Evolutionary conservation across 2,329 filamentous ascomycete genomes (phyloP), one percentile per base, ranked within the genome.

Genomic region (Ophiosphaerella herpotricha): DNA sequence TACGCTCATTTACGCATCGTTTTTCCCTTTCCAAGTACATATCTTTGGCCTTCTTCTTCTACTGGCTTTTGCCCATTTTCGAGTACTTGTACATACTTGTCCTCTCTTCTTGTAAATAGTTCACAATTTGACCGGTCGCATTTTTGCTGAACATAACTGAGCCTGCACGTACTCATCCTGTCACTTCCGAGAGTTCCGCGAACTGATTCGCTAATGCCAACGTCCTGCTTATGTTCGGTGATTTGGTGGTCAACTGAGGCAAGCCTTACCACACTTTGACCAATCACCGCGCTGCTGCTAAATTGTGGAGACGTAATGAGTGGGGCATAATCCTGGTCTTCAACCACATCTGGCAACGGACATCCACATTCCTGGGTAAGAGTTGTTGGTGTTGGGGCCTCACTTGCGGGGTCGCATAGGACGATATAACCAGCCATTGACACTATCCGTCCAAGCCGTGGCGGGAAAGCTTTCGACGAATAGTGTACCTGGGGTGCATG

Each of bases 1-100:
- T 36, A 50, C 48, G 21, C 48, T 59, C 44, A 24, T n/a, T 55
- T 36, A 41, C 12, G 2, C 16, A 5, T 24, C 26, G 7, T 29
- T 43, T 18, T 24, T 18, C 16, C 23, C 16, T 11, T 41, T 40
- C 35, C 8, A 32, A 2, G 2, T 39, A 34, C 9, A 50, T 36
- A 40, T 33, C 5, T 24, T 36, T 32, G 2, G 6, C 12, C 33
- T 26, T 21, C 14, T 32, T 21, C 5, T 12, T 36, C 5, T 29
- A 26, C 13, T 35, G 4, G 41, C 18, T 33, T 23, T 40, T 31
- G 4, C 12, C 21, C 23, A n/a, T 36, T 3, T 36, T 26, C 8
- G 18, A 36, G 23, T 29, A 24, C 26, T 16, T 40, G 38, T 40
- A 31, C 6, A 40, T 40, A 40, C 21, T 31, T 12, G 24, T 29